phyloP scores from a whole-genome alignment of 495 filamentous ascomycete genomes.

The Xylaria telfairii region DNA sequence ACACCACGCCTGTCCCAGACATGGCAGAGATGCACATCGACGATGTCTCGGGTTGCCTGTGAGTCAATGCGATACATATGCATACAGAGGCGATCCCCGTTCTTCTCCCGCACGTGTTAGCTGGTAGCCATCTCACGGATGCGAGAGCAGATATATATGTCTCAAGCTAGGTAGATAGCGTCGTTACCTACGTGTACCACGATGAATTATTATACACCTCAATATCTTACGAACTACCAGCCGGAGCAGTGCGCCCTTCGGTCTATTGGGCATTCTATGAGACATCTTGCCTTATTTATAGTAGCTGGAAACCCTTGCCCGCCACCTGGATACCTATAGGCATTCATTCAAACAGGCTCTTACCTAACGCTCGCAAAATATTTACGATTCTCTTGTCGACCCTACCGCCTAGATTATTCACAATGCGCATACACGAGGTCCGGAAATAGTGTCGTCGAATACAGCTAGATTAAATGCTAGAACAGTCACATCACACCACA shows the following conservation, averaged over 20 bases:
- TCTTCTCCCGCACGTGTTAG: neutral
- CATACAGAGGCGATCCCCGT: neutral
- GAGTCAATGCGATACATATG: neutral
- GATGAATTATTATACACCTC: neutral
- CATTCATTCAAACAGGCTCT: neutral
- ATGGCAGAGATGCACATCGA: neutral
- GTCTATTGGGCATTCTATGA: neutral
- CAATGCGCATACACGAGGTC: neutral
- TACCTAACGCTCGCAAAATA: too few relatives aligned
- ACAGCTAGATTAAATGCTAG: neutral
- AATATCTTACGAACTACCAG: neutral
- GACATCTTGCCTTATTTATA: neutral
- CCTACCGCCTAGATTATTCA: neutral
- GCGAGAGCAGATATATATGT: neutral
- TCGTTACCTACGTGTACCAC: neutral
- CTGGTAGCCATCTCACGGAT: neutral
- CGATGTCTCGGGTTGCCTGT: neutral
- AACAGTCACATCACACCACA: neutral
- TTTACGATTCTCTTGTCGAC: neutral
- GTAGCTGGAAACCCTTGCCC: neutral
- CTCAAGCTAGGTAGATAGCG: neutral
- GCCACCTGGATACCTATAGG: too few relatives aligned
- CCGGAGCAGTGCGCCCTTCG: too few relatives aligned
- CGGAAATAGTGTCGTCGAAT: neutral
- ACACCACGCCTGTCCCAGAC: neutral